Conservation (phyloP, 257 asterid genomes). For the Agastache rugosa region DNA sequence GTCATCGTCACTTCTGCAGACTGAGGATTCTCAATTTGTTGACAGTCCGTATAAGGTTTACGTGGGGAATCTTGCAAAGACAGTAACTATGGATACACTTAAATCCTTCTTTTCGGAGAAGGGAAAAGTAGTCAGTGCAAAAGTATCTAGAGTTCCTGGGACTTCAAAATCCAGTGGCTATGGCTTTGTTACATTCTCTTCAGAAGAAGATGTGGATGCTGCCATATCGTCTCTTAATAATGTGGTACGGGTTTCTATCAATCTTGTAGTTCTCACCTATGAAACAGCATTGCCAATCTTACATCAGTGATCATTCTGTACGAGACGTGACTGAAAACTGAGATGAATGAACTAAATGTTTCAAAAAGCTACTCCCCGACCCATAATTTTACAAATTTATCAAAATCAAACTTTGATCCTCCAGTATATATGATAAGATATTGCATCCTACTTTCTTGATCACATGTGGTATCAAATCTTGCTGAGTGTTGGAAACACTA, state of each 20-base stretch:
- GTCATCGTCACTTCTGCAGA: slow-evolving; percentile 47
- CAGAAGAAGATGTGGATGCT: slow-evolving; percentile 90
- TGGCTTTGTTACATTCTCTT: slow-evolving; percentile 85
- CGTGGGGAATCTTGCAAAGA: slow-evolving; percentile 90
- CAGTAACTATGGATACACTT: slow-evolving; percentile 67
- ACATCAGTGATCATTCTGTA: neutral
- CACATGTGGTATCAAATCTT: neutral
- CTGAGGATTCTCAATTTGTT: slow-evolving; percentile 74
- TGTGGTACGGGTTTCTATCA: slow-evolving; percentile 46
- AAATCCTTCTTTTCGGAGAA: slow-evolving; percentile 71
- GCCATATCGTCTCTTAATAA: slow-evolving; percentile 79
- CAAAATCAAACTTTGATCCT: neutral
- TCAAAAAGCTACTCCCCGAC: slow-evolving; percentile 11
- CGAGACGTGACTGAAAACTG: neutral
- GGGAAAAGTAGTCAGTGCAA: slow-evolving; percentile 78
- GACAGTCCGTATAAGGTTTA: slow-evolving; percentile 92
- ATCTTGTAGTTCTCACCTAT: neutral
- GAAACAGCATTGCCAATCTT: neutral
- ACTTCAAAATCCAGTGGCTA: slow-evolving; percentile 91
- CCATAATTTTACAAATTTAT: neutral
- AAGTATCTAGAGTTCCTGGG: slow-evolving; percentile 84
- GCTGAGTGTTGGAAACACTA: neutral
- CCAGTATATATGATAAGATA: neutral
- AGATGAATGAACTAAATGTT: neutral
- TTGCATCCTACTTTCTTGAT: neutral